Evolutionary conservation across 805 yeast genomes (phyloP), one percentile per base, ranked within the genome.

Genomic region (Saccharomyces jurei): DNA sequence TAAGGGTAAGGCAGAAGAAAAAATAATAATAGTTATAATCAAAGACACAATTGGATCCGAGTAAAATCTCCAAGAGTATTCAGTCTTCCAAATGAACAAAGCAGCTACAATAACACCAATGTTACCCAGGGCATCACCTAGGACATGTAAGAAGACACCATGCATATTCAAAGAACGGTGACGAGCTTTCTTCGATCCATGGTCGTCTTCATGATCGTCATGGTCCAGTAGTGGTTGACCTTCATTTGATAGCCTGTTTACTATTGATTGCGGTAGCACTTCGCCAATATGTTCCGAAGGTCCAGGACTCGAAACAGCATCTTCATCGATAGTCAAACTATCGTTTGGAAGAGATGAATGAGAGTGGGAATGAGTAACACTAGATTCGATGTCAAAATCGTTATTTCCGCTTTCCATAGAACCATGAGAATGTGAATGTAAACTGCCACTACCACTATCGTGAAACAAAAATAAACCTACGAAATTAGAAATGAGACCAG

Each of bases 51-150:
- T 59, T 0, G 99, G 99, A 70, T 92, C 99, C 54, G 86, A 76
- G 67, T 88, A 88, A 69, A 72, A 89, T 65, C 81, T 84, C 97
- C 98, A 92, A 1, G 87, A 76, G 68, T 80, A 92, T 61, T 88
- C 84, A 0, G 97, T 89, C 69, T 86, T 84, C 97, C 97, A 90
- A 62, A 91, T 90, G 63, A 91, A 85, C 46, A 92, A 58, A 4
- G 97, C 98, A 2, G 96, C 84, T 5, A 78, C 70, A 56, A 91
- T 91, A 51, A 91, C 98, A 58, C 97, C 97, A 54, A 91, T 73
- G 67, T 91, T 91, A 57, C 97, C 97, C 54, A 91, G 75, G 1
- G 97, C 97, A 71, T 91, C 98, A 46, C 97, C 97, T 60, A 91
- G 58, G 10, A 92, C 97, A 65, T 91, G 98, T 65, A 91, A 76